Conservation (phyloP, 345 rosid species). For the Boechera retrofracta region DNA sequence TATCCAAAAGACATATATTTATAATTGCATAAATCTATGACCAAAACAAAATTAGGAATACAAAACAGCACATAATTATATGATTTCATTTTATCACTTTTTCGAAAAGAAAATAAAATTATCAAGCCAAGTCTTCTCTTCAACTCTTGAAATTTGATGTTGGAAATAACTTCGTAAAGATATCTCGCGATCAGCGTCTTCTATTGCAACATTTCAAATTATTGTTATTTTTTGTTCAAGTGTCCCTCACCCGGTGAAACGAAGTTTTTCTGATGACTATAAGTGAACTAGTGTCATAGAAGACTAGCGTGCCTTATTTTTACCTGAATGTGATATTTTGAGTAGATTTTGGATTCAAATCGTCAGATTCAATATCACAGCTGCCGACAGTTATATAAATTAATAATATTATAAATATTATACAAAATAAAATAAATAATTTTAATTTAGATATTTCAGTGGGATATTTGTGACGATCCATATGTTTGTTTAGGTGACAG, state of each 20-base stretch:
- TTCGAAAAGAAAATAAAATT: background rate
- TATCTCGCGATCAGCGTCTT: background rate
- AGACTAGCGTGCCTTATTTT: background rate
- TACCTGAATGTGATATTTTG: background rate
- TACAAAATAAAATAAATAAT: background rate
- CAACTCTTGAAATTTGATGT: background rate
- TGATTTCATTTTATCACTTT: background rate
- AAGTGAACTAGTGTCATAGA: background rate
- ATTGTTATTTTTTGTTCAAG: background rate
- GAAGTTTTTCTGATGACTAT: background rate
- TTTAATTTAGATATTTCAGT: background rate
- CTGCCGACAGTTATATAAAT: background rate
- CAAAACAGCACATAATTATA: background rate
- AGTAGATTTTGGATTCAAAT: background rate
- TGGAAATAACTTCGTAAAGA: background rate
- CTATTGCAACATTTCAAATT: background rate
- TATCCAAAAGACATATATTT: background rate
- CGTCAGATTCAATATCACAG: background rate
- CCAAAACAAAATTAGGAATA: background rate
- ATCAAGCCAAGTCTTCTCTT: background rate
- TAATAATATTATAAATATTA: background rate
- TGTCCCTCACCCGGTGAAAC: background rate
- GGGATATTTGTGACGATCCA: background rate
- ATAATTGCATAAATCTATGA: background rate
- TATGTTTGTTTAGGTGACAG: slow-evolving; percentile 9